Percentiles rank a stretch among this genome's conserved stretches.
phyloP scores from a whole-genome alignment of 2,329 filamentous ascomycete genomes.

The Trichophyton benhamiae region DNA sequence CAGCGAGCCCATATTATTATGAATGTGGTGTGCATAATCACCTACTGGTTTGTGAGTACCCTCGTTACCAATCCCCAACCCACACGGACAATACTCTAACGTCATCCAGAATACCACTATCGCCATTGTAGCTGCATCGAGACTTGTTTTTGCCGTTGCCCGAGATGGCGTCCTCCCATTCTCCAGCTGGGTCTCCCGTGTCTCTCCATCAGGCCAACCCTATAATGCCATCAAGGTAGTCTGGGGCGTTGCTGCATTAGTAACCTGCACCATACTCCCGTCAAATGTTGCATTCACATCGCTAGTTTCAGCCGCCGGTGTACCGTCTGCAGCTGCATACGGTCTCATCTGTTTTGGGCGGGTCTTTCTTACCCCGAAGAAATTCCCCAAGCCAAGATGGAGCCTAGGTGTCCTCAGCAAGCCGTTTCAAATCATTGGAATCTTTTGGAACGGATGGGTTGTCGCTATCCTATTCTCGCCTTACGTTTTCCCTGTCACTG shows the following conservation, averaged over 20 bases:
- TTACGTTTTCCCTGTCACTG: conserved; percentile 35
- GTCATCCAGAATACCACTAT: conserved; percentile 44
- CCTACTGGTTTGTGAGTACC: conserved; percentile 39
- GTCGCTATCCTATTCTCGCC: conserved; percentile 39
- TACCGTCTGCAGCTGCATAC: conserved; percentile 42
- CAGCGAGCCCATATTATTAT: conserved; percentile 48
- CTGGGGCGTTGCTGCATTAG: conserved; percentile 41
- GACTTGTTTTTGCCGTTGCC: conserved; percentile 52
- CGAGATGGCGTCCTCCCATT: conserved; percentile 49
- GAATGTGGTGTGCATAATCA: conserved; percentile 45
- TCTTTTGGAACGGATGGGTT: conserved; percentile 41
- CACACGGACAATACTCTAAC: neutral
- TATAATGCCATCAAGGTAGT: conserved; percentile 49
- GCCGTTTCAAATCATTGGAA: conserved; percentile 37
- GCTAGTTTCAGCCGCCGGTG: conserved; percentile 42
- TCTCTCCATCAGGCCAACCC: conserved; percentile 44
- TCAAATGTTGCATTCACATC: conserved; percentile 44
- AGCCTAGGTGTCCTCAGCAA: conserved; percentile 35
- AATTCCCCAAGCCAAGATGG: conserved; percentile 38
- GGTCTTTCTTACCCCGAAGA: conserved; percentile 37
- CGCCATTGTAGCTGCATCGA: conserved; percentile 46
- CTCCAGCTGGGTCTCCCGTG: conserved; percentile 45
- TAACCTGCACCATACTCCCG: conserved; percentile 49
- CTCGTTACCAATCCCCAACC: neutral
- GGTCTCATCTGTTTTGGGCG: conserved; percentile 41